Percentiles rank a stretch among this genome's conserved stretches.
These are phyloP conservation scores for Colletotrichum neosansevieriae DNA, from an alignment of 2,329 filamentous ascomycete species.

Conservation along the genomic window DNA sequence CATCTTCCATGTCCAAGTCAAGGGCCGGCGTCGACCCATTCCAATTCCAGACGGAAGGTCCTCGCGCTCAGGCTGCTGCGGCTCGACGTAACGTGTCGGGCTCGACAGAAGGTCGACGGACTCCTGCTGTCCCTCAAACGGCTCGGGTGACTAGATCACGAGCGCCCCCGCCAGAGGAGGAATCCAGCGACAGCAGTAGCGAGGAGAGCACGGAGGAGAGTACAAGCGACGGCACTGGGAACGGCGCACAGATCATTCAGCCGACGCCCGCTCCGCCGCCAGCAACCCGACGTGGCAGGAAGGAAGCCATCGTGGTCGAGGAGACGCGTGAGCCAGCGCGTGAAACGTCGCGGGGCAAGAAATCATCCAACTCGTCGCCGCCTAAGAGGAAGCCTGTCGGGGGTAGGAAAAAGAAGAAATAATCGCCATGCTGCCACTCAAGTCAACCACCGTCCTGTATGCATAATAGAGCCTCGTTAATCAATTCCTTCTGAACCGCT, in stretches of 20 bases:
- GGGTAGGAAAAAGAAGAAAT: slow-evolving; percentile 51
- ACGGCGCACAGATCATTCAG: slow-evolving; percentile 50
- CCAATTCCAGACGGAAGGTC: slow-evolving; percentile 62
- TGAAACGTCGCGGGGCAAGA: slow-evolving; percentile 52
- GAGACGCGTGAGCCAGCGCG: slow-evolving; percentile 47
- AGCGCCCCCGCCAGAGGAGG: slow-evolving; percentile 47
- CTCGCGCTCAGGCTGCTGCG: slow-evolving; percentile 52
- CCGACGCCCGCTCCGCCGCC: slow-evolving; percentile 38
- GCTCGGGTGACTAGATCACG: slow-evolving; percentile 49
- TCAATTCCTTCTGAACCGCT: not conserved
- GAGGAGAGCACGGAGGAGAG: slow-evolving; percentile 48
- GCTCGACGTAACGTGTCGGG: slow-evolving; percentile 54
- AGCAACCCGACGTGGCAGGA: slow-evolving; percentile 41
- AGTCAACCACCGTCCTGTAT: slow-evolving; percentile 13
- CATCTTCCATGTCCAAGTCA: slow-evolving; percentile 47
- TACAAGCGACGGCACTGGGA: slow-evolving; percentile 53
- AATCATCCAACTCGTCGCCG: slow-evolving; percentile 52
- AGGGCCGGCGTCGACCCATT: slow-evolving; percentile 59
- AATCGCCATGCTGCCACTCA: slow-evolving; percentile 34
- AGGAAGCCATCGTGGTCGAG: slow-evolving; percentile 55
- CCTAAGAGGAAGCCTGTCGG: slow-evolving; percentile 55
- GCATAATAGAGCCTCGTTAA: slow-evolving; percentile 32
- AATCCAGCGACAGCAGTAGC: slow-evolving; percentile 47
- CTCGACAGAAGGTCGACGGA: slow-evolving; percentile 48
- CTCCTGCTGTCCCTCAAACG: slow-evolving; percentile 46